Conservation (phyloP, 192 early-diverging fungal species). For the Gamsiella multidivaricata region DNA sequence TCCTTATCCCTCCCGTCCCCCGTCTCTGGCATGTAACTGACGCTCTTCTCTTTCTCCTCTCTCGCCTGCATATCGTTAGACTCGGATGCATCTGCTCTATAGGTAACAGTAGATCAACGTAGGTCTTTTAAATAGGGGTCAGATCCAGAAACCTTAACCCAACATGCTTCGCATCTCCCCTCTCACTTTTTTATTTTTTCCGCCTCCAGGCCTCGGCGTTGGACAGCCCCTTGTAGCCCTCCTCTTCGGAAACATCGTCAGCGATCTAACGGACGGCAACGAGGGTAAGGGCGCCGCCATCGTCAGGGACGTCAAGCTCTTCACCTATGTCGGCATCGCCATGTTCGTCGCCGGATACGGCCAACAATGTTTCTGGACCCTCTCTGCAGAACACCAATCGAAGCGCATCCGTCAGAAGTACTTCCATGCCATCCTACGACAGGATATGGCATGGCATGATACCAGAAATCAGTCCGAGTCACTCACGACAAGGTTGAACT, state of each 20-base stretch:
- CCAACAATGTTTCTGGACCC: constrained; percentile 67
- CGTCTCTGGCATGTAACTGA: too few species aligned
- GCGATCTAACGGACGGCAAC: background rate
- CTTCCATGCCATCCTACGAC: constrained; percentile 79
- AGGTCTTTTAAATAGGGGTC: too few species aligned
- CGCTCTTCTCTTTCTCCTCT: background rate
- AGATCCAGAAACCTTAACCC: too few species aligned
- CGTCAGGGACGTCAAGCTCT: constrained; percentile 12
- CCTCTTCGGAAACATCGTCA: constrained; percentile 26
- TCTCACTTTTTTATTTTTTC: background rate
- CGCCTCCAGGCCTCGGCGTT: constrained; percentile 8
- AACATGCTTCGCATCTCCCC: too few species aligned
- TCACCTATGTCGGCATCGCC: constrained; percentile 60
- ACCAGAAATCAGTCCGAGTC: constrained; percentile 45
- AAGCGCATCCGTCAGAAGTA: constrained; percentile 77
- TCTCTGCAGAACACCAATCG: constrained; percentile 61
- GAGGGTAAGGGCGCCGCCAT: background rate
- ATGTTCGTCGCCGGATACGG: constrained; percentile 66
- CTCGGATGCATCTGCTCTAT: constrained; percentile 20
- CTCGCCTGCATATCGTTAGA: background rate
- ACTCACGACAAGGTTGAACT: constrained; percentile 83
- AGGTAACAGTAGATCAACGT: background rate
- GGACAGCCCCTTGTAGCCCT: constrained; percentile 26
- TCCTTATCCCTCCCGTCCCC: too few species aligned
- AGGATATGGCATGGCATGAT: constrained; percentile 93